phyloP scores from a whole-genome alignment of 345 rosid species.

The Rhodomyrtus tomentosa region DNA sequence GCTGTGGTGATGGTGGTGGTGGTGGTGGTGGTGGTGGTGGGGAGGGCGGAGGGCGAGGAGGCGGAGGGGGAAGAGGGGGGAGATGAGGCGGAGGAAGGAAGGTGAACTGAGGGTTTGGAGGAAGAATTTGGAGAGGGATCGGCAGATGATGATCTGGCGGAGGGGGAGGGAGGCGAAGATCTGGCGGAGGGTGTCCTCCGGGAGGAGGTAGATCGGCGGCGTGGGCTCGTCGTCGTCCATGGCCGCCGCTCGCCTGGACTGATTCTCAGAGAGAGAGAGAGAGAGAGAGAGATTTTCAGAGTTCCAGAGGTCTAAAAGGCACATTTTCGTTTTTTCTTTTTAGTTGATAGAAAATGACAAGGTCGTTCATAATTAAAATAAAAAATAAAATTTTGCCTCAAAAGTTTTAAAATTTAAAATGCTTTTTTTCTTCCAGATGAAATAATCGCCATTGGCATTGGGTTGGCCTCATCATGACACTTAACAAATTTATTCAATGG shows the following conservation, averaged over 20 bases:
- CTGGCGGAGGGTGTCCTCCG: slow-evolving; percentile 63
- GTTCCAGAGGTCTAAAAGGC: not conserved
- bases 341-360: not conserved
- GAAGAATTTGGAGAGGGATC: slow-evolving; percentile 58
- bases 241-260: not conserved
- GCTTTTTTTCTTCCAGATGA: no score
- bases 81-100: slow-evolving; percentile 28
- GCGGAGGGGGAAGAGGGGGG: slow-evolving; percentile 29
- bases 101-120: slow-evolving; percentile 44
- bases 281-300: not conserved
- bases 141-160: slow-evolving; percentile 63
- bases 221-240: not conserved
- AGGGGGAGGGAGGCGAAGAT: slow-evolving; percentile 75
- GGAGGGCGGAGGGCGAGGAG: slow-evolving; percentile 57
- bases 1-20: not conserved
- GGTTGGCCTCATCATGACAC: no score
- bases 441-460: no score
- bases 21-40: slow-evolving; percentile 2
- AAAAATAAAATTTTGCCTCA: not conserved
- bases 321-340: not conserved
- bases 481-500: not conserved
- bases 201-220: slow-evolving; percentile 44
- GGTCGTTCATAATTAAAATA: not conserved
- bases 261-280: not conserved
- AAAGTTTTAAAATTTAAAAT: not conserved